Evolutionary conservation across 1,284 basidiomycete genomes (phyloP), one percentile per base, ranked within the genome.

Genomic region (Apiotrichum veenhuisii): DNA sequence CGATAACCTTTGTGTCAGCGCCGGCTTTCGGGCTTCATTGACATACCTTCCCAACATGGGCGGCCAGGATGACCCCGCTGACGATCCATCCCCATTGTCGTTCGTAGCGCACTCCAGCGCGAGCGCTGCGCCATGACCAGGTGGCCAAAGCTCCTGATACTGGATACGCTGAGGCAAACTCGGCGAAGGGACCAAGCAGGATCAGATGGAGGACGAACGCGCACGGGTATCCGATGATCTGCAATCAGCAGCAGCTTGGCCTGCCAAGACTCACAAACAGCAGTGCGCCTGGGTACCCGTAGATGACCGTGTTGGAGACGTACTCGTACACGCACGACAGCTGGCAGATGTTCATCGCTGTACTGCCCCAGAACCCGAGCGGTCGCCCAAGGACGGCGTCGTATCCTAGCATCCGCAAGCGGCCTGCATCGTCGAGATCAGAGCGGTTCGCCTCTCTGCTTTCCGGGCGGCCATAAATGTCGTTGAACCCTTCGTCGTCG

Each of bases 391-490:
- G 50, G 3, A 44, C 50, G 1, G 41, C 20, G 34, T 52, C 50
- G 34, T 52, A 52, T 7, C 50, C 50, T 5, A 52, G 50, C 34
- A 44, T 52, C n/a, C 30, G 50, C n/a, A n/a, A n/a, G n/a, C n/a
- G n/a, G n/a, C n/a, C n/a, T n/a, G n/a, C n/a, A n/a, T n/a, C n/a
- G n/a, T n/a, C n/a, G n/a, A n/a, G n/a, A n/a, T n/a, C n/a, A n/a
- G n/a, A n/a, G n/a, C n/a, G n/a, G n/a, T n/a, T n/a, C n/a, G n/a
- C n/a, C n/a, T n/a, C n/a, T n/a, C n/a, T n/a, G n/a, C n/a, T n/a
- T n/a, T n/a, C n/a, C n/a, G n/a, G n/a, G n/a, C n/a, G n/a, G n/a
- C n/a, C n/a, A n/a, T n/a, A n/a, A n/a, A n/a, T n/a, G n/a, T n/a
- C n/a, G n/a, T n/a, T n/a, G n/a, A n/a, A n/a, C n/a, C n/a, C n/a